Evolutionary conservation across 164 flowering plant genomes (phyloP), one percentile per base, ranked within the genome.

Genomic region (Saururus chinensis): DNA sequence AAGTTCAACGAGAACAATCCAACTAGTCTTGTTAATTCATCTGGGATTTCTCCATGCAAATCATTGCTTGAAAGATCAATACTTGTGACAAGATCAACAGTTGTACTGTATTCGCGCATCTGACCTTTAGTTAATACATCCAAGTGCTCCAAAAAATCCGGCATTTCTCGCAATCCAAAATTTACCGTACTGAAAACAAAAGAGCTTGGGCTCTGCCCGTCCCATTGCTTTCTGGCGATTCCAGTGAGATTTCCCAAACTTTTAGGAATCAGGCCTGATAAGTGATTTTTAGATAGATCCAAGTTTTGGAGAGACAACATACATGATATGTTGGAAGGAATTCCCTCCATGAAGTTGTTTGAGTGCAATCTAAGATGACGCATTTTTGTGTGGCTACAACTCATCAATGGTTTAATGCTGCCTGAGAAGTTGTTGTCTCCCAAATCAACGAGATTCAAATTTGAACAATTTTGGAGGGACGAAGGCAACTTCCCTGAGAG

Each of bases 11-110:
- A n/a, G n/a, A n/a, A n/a, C n/a, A n/a, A n/a, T n/a, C n/a, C n/a
- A n/a, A n/a, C n/a, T n/a, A n/a, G n/a, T n/a, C n/a, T n/a, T n/a
- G n/a, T n/a, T n/a, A n/a, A n/a, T n/a, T n/a, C n/a, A n/a, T n/a
- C n/a, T n/a, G n/a, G n/a, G n/a, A n/a, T n/a, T n/a, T n/a, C n/a
- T n/a, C n/a, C n/a, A n/a, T n/a, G n/a, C n/a, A n/a, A n/a, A n/a
- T n/a, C n/a, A n/a, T n/a, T n/a, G n/a, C n/a, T n/a, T 1, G 80
- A 79, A 9, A 74, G 77, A 53, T 75, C 83, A 21, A 79, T 21
- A 40, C 37, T 60, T 4, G 63, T 66, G 1, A 69, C 63, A 13
- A 57, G 24, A 8, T 1, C 1, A 9, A 62, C 53, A 11, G 8
- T 64, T 0, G 1, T 57, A 9, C 11, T 35, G 24, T 72, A 74